A percentile compares a stretch with the other conserved stretches of the same genome.
Conservation (phyloP, 176 grass and related monocot genomes). For the Thinopyrum elongatum region DNA sequence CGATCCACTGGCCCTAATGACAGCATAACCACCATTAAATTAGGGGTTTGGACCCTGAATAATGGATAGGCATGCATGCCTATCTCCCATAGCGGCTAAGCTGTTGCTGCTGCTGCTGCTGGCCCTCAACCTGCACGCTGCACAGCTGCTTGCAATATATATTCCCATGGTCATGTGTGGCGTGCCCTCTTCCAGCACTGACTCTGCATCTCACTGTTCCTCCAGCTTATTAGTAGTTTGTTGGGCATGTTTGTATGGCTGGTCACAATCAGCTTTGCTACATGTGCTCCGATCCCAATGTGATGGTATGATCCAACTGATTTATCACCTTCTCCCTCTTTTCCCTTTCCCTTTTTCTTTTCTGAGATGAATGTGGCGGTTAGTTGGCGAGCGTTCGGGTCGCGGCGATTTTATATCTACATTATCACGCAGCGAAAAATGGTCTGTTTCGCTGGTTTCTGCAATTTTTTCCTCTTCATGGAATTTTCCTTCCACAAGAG, state of each 20-base stretch:
- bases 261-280: slow-evolving; percentile 23
- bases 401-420: background rate
- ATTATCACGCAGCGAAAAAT: background rate
- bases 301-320: background rate
- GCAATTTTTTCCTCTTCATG: background rate
- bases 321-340: too few relatives aligned
- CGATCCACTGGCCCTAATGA: slow-evolving; percentile 28
- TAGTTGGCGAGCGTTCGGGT: background rate
- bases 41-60: slow-evolving; percentile 28
- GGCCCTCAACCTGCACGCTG: background rate
- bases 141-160: slow-evolving; percentile 1
- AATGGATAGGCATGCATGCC: background rate
- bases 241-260: slow-evolving; percentile 43
- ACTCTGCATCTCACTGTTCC: slow-evolving; percentile 2
- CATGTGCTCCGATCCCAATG: background rate
- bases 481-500: background rate
- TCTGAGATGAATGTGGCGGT: background rate
- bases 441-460: background rate
- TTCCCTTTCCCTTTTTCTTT: background rate
- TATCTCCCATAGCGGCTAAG: background rate
- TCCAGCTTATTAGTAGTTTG: slow-evolving; percentile 22
- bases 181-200: slow-evolving; percentile 36
- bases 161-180: slow-evolving; percentile 6
- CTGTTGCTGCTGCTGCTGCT: background rate
- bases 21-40: slow-evolving; percentile 46